Conservation (phyloP, 805 yeast species). For the Metschnikowia proteae region DNA sequence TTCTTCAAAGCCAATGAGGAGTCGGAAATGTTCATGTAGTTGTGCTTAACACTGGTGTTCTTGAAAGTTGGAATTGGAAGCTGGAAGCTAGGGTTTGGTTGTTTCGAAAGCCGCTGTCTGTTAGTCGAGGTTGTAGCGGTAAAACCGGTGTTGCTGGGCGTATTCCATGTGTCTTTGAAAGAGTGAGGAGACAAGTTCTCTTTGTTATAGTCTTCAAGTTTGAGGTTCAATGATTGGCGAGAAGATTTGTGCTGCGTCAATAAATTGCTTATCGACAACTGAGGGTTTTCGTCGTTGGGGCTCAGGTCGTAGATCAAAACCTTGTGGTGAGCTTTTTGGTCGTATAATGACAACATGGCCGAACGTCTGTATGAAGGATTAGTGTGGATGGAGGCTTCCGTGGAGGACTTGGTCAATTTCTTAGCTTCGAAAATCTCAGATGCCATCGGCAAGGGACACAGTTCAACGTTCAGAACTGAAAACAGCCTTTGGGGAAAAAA, state of each 20-base stretch:
- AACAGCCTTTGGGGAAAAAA: conserved; percentile 28
- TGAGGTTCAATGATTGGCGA: conserved; percentile 28
- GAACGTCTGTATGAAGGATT: conserved; percentile 43
- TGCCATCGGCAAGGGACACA: conserved; percentile 23
- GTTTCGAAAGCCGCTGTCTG: conserved; percentile 5
- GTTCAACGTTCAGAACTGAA: conserved; percentile 11
- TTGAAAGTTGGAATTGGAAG: conserved; percentile 7
- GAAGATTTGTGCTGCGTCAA: conserved; percentile 39
- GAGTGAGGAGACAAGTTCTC: conserved; percentile 8
- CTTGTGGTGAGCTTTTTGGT: conserved; percentile 34
- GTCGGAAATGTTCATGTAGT: conserved; percentile 37
- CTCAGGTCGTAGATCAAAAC: conserved; percentile 29
- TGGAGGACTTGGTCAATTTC: conserved; percentile 29
- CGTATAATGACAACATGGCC: conserved; percentile 44
- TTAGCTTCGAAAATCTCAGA: conserved; percentile 22
- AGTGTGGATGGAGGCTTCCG: conserved; percentile 39
- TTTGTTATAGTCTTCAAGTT: conserved; percentile 21
- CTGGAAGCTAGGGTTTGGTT: background rate
- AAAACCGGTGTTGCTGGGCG: background rate
- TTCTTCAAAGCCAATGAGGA: conserved; percentile 38
- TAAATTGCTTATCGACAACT: conserved; percentile 35
- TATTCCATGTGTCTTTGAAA: background rate
- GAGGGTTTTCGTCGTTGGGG: conserved; percentile 33
- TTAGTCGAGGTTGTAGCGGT: background rate
- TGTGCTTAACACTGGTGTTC: conserved; percentile 21